Percentiles rank a stretch among this genome's conserved stretches.
phyloP scores from a whole-genome alignment of 768 basidiomycete genomes.

The Agaricus bisporus region DNA sequence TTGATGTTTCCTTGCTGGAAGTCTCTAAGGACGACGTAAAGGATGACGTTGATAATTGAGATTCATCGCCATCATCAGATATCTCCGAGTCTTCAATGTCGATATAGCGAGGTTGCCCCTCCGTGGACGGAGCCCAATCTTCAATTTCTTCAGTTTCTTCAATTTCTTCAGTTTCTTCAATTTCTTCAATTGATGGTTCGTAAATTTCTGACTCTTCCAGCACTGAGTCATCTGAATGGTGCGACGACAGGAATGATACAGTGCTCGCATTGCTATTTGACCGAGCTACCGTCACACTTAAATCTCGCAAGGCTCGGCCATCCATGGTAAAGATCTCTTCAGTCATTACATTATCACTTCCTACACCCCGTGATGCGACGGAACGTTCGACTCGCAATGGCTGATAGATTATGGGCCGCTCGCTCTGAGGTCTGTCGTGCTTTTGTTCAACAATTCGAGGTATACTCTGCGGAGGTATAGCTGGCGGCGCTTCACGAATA shows the following conservation, averaged over 20 bases:
- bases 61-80: conserved; percentile 1
- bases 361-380: conserved; percentile 36
- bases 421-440: not conserved
- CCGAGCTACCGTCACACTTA: conserved; percentile 27
- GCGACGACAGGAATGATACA: conserved; percentile 44
- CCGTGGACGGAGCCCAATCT: not conserved
- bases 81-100: not conserved
- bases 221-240: conserved; percentile 69
- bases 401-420: not conserved
- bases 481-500: conserved; percentile 6
- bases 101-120: not conserved
- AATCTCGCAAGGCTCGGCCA: conserved; percentile 16
- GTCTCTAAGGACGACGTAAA: conserved; percentile 10
- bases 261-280: conserved; percentile 36
- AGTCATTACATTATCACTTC: conserved; percentile 28
- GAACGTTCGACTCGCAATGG: conserved; percentile 1
- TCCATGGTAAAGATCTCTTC: conserved; percentile 8
- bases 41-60: conserved; percentile 6
- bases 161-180: conserved; percentile 2
- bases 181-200: conserved; percentile 7
- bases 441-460: conserved; percentile 1
- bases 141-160: no score
- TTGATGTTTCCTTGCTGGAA: conserved; percentile 1
- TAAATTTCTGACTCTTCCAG: conserved; percentile 23
- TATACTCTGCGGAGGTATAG: not conserved